Conservation (phyloP, 2,329 filamentous ascomycete species). For the Pyrenochaeta sp. region DNA sequence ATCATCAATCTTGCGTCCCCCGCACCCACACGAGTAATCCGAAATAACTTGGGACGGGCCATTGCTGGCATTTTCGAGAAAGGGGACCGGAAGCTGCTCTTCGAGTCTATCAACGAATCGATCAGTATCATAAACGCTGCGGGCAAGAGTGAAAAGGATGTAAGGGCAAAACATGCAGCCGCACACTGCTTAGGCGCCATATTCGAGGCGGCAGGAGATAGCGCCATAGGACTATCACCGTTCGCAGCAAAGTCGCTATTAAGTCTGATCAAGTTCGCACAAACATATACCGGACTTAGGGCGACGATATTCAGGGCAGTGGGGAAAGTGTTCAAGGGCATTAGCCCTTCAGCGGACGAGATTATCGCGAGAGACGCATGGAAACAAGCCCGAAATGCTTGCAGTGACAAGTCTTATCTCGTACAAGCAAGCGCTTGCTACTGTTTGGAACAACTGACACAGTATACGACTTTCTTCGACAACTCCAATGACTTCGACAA, state of each 20-base stretch:
- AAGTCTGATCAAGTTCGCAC: slow-evolving; percentile 81
- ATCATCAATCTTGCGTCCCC: slow-evolving; percentile 85
- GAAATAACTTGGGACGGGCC: slow-evolving; percentile 86
- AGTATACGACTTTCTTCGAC: slow-evolving; percentile 81
- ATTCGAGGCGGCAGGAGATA: slow-evolving; percentile 92
- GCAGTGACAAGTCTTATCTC: slow-evolving; percentile 82
- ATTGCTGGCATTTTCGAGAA: slow-evolving; percentile 83
- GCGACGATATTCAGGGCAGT: slow-evolving; percentile 79
- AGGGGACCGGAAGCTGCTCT: slow-evolving; percentile 89
- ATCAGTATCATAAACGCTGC: slow-evolving; percentile 74
- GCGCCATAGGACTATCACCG: slow-evolving; percentile 83
- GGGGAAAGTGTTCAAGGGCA: slow-evolving; percentile 77
- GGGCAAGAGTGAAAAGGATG: slow-evolving; percentile 77
- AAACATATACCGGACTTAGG: slow-evolving; percentile 81
- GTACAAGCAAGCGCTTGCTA: slow-evolving; percentile 82
- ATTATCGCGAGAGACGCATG: slow-evolving; percentile 85
- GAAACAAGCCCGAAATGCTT: slow-evolving; percentile 85
- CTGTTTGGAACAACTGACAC: slow-evolving; percentile 77
- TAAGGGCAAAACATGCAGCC: slow-evolving; percentile 84
- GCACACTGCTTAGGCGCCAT: slow-evolving; percentile 87
- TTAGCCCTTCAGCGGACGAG: slow-evolving; percentile 83
- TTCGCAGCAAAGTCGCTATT: slow-evolving; percentile 75
- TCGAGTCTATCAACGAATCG: slow-evolving; percentile 93
- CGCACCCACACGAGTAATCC: slow-evolving; percentile 84
- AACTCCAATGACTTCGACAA: slow-evolving; percentile 92